A percentile compares a stretch with the other conserved stretches of the same genome.
Conservation (phyloP, 148 eudicot species). For the Pouteria glomerata region DNA sequence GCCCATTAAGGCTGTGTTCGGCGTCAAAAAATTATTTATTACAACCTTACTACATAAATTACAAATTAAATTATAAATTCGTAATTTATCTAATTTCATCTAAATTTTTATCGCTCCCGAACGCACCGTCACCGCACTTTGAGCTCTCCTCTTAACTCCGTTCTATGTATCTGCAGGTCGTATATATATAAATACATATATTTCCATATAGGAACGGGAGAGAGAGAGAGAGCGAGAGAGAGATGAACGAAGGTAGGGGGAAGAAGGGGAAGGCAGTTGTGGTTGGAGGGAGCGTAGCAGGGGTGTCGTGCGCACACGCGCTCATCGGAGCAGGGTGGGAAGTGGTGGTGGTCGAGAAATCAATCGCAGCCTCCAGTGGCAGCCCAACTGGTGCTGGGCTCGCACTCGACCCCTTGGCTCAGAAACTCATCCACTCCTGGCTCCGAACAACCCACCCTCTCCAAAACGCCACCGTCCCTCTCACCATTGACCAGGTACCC, state of each 20-base stretch:
- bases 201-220: no score
- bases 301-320: constrained; percentile 60
- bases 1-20: no score
- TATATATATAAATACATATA: no score
- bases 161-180: no score
- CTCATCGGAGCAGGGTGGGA: constrained; percentile 71
- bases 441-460: constrained; percentile 27
- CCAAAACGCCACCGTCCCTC: constrained; percentile 38
- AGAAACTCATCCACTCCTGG: constrained; percentile 51
- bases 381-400: constrained; percentile 85
- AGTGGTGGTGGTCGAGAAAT: constrained; percentile 66
- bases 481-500: constrained; percentile 52
- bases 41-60: no score
- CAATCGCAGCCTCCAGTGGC: constrained; percentile 45
- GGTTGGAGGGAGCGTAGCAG: constrained; percentile 88
- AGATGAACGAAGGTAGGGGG: not conserved
- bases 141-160: no score
- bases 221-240: constrained; percentile 7
- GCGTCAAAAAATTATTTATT: no score
- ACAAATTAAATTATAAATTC: no score
- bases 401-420: constrained; percentile 55
- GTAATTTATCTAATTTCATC: no score
- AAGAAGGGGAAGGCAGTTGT: constrained; percentile 50
- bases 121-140: no score
- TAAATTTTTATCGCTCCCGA: no score